A percentile compares a stretch with the other conserved stretches of the same genome.
These are phyloP conservation scores for Alnus glutinosa DNA, from an alignment of 306 rosid genomes.

Conservation along the genomic window DNA sequence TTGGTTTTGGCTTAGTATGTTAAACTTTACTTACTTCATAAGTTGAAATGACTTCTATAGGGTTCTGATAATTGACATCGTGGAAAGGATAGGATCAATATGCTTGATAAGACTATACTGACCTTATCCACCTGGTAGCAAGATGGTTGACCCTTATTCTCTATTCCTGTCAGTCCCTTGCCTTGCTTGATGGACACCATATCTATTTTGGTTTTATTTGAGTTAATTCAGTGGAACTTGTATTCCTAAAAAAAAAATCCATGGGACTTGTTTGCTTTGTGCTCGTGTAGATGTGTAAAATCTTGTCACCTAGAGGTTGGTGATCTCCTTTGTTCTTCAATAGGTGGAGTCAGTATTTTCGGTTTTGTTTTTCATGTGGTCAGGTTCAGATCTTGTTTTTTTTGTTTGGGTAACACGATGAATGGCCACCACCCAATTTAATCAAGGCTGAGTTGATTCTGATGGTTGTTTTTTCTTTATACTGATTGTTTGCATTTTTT, in stretches of 20 bases:
- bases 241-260: no score
- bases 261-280: not conserved
- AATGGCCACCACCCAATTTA: no score
- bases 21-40: not conserved
- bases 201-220: not conserved
- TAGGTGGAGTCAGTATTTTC: not conserved
- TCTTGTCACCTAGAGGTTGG: not conserved
- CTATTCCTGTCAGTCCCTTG: not conserved
- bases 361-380: not conserved
- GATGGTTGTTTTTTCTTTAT: not conserved
- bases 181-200: not conserved
- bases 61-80: not conserved
- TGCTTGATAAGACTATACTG: not conserved
- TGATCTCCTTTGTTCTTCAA: not conserved
- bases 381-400: not conserved
- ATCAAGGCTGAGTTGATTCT: not conserved
- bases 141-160: not conserved
- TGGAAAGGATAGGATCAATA: not conserved
- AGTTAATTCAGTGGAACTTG: not conserved
- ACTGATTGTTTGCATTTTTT: not conserved
- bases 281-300: not conserved
- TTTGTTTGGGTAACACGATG: not conserved
- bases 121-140: not conserved
- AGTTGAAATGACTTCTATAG: not conserved
- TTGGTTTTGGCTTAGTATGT: not conserved